These are phyloP conservation scores for Pisolithus tinctorius DNA, from an alignment of 768 basidiomycete species.

Conservation along the genomic window DNA sequence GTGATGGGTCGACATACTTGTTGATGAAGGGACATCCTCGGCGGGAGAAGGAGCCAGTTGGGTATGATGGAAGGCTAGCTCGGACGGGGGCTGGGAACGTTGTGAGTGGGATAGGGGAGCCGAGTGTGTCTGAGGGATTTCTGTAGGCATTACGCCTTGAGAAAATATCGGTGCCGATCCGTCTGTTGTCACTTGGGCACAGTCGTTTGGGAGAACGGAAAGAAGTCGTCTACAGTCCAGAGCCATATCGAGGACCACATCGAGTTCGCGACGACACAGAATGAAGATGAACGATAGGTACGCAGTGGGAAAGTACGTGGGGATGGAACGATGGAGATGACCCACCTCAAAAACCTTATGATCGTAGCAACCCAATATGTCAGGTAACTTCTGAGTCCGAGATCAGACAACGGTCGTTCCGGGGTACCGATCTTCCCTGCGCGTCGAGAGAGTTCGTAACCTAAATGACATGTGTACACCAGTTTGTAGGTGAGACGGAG, in stretches of 20 bases:
- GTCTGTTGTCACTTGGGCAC: constrained; percentile 36
- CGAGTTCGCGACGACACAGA: neutral
- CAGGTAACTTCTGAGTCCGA: constrained; percentile 86
- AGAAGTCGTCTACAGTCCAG: constrained; percentile 41
- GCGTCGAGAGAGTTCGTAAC: constrained; percentile 86
- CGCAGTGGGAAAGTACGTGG: neutral
- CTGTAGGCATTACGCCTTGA: neutral
- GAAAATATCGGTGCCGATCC: constrained; percentile 18
- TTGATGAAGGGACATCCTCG: neutral
- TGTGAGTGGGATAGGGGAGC: constrained; percentile 33
- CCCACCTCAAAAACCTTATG: constrained; percentile 75
- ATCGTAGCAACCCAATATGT: constrained; percentile 82
- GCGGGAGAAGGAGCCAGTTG: neutral
- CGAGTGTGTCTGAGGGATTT: constrained; percentile 13
- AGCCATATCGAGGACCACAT: neutral
- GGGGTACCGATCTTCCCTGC: constrained; percentile 82
- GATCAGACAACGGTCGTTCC: constrained; percentile 90
- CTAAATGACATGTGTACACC: constrained; percentile 31
- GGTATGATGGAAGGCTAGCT: neutral
- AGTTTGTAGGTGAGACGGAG: neutral
- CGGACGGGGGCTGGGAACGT: constrained; percentile 9
- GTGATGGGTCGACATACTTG: constrained; percentile 2
- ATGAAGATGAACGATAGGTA: neutral
- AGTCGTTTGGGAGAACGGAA: constrained; percentile 52
- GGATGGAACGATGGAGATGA: constrained; percentile 1